Conservation (phyloP, 345 rosid genomes). For the Microthlaspi erraticum region DNA sequence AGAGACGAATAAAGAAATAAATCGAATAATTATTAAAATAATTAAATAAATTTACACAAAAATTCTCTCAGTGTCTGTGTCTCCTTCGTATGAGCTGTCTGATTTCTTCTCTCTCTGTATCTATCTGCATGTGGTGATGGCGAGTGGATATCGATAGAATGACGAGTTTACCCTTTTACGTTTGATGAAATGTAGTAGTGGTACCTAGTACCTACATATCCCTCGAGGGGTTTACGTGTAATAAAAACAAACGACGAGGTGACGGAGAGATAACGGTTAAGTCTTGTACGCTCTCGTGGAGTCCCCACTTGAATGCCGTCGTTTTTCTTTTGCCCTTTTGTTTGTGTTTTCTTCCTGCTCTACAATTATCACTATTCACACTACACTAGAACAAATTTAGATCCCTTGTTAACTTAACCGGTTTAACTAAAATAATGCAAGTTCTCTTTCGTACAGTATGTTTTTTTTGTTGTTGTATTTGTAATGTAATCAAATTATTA, state of each 20-base stretch:
- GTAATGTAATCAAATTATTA: no score
- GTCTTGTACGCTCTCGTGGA: neutral
- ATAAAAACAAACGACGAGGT: conserved; percentile 29
- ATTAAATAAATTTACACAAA: neutral
- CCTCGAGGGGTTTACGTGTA: conserved; percentile 15
- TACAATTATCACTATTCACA: no score
- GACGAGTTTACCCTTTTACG: conserved; percentile 16
- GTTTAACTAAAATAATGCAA: no score
- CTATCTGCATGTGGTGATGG: conserved; percentile 25
- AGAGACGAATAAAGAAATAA: conserved; percentile 29
- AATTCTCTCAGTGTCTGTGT: conserved; percentile 5
- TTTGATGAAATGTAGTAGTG: neutral
- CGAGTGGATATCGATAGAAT: neutral
- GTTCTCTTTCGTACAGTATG: no score
- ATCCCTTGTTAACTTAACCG: neutral
- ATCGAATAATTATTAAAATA: conserved; percentile 13
- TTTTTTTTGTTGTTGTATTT: no score
- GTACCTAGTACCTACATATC: conserved; percentile 19
- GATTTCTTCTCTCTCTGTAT: conserved; percentile 14
- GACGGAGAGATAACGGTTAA: conserved; percentile 21
- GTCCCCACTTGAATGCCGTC: neutral
- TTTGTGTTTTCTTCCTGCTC: no score
- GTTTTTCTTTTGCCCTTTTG: neutral
- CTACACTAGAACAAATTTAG: no score
- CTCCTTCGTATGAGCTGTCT: no score